Evolutionary conservation across 352 stramenopile genomes (phyloP).

Genomic region (Phytophthora fragariaefolia): DNA sequence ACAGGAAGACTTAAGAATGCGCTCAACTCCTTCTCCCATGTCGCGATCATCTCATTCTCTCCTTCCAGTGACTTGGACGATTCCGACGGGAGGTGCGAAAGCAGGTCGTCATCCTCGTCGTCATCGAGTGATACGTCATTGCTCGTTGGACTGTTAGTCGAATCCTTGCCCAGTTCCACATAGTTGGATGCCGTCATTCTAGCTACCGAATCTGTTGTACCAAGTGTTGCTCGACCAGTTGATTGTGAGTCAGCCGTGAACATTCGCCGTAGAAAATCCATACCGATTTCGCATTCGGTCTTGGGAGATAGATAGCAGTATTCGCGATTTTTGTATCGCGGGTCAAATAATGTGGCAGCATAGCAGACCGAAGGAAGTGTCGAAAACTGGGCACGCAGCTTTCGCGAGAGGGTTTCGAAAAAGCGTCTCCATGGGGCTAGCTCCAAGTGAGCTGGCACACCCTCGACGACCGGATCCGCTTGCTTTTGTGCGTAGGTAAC

Average conservation of each 20-base stretch:
- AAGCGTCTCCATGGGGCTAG: constrained; percentile 65
- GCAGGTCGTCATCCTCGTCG: constrained; percentile 78
- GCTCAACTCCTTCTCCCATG: constrained; percentile 79
- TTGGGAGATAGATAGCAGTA: constrained; percentile 76
- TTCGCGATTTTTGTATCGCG: constrained; percentile 83
- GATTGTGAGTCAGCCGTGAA: constrained; percentile 46
- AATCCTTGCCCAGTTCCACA: constrained; percentile 38
- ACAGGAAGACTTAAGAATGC: constrained; percentile 80
- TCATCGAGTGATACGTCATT: constrained; percentile 41
- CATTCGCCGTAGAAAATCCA: constrained; percentile 61
- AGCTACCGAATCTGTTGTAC: constrained; percentile 25
- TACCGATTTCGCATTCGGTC: constrained; percentile 59
- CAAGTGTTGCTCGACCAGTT: too few species aligned
- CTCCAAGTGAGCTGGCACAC: constrained; percentile 42
- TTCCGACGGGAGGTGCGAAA: constrained; percentile 72
- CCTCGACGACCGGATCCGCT: constrained; percentile 34
- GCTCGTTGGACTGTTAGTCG: constrained; percentile 10
- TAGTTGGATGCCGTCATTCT: constrained; percentile 35
- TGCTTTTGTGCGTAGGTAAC: constrained; percentile 78
- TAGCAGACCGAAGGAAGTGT: constrained; percentile 62
- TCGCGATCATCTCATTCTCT: constrained; percentile 60
- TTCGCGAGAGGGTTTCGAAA: constrained; percentile 59
- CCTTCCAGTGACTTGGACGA: constrained; percentile 53
- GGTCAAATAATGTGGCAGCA: constrained; percentile 77
- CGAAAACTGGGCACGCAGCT: constrained; percentile 63